Base-by-base conservation (phyloP, 2,329 filamentous ascomycete genomes). In the Chaetomiaceae sp. region DNA sequence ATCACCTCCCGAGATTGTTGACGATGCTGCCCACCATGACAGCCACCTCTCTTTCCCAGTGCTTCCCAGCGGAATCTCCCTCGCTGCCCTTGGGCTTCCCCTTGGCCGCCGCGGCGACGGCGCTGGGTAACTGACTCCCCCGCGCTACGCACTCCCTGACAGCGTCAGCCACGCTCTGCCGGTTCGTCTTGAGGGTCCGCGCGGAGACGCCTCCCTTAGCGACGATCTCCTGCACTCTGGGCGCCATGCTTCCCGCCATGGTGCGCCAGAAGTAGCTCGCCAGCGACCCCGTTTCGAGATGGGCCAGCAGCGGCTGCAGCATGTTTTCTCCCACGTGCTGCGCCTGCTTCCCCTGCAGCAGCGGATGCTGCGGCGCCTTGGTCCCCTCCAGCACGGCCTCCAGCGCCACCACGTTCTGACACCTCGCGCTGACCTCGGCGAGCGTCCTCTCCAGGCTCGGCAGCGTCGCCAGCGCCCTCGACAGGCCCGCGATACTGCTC, bases 251-350 rank as follows among this genome's bases (percentile, higher is more conserved):
- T 1, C 87, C 83, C 0, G 94, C 94, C 64, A 97, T 80, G 8
- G 87, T 88, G 49, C 94, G 81, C 91, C 94, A 99, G 72, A 96
- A 99, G 68, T 92, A 95, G 0, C 88, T 92, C 1, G 90, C 84
- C 15, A 99, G 75, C 2, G 89, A 94, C 0, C 88, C 83, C 0
- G 91, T 96, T 69, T 97, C 94, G 7, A 99, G 80, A n/a, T 85
- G 77, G 11, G 81, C 74, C 8, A 95, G 79, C 0, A 96, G 74
- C 0, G 85, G 85, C 53, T 86, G 81, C 0, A 96, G 77, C 38
- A 96, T 79, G 53, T 75, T 80, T 3, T 65, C 57, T 4, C 65
- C 63, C 22, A 61, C 23, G 23, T 49, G 47, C 19, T 47, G 44
- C 14, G 43, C 27, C 12, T 61, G 48, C 6, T 53, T 51, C 20